Evolutionary conservation across 1,284 basidiomycete genomes (phyloP).

Genomic region (Volvariella surrecta): DNA sequence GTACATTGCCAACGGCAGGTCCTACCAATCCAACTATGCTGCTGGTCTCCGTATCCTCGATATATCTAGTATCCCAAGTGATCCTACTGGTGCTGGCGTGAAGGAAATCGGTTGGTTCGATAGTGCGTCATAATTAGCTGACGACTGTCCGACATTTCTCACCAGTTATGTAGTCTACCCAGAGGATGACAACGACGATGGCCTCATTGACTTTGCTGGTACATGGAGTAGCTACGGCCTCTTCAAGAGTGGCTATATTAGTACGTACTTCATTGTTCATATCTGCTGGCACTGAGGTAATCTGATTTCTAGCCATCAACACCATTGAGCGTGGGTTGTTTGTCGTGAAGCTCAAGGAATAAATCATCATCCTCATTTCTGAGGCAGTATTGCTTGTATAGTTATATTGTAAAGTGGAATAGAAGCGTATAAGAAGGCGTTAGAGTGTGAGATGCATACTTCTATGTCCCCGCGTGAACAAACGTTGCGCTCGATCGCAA

Average conservation of each 20-base stretch:
- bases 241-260: constrained; percentile 15
- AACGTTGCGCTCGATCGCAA: too few relatives aligned
- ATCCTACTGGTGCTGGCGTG: constrained; percentile 14
- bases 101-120: constrained; percentile 15
- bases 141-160: background rate
- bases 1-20: constrained; percentile 16
- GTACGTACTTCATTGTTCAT: constrained; percentile 15
- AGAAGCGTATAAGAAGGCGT: too few relatives aligned
- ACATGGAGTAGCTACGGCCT: constrained; percentile 13
- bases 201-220: constrained; percentile 14
- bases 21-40: constrained; percentile 21
- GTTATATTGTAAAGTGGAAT: too few relatives aligned
- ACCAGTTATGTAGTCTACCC: constrained; percentile 7
- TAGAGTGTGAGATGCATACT: too few relatives aligned
- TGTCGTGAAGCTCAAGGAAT: background rate
- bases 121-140: background rate
- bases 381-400: too few relatives aligned
- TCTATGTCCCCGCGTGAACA: too few relatives aligned
- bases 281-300: background rate
- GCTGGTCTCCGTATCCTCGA: constrained; percentile 20
- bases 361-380: too few relatives aligned
- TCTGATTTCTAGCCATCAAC: background rate
- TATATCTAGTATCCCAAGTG: constrained; percentile 14
- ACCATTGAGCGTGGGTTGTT: constrained; percentile 2
- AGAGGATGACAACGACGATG: constrained; percentile 14